Conservation (phyloP, 208 protist species). For the Crithidia thermophila region DNA sequence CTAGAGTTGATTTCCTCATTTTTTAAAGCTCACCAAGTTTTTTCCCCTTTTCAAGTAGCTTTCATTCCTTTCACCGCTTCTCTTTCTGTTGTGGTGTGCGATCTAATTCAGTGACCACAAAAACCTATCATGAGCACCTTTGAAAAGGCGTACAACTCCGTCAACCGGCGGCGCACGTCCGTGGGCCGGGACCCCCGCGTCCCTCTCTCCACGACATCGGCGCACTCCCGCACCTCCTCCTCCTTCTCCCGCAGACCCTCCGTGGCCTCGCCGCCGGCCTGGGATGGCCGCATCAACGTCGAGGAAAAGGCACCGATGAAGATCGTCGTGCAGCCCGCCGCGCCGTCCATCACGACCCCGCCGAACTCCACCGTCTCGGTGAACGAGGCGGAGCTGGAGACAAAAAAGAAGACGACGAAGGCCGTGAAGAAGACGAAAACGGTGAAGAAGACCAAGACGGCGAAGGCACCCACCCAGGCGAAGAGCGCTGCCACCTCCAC, state of each 20-base stretch:
- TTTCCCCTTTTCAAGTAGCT: too few species aligned
- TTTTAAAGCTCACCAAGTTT: too few species aligned
- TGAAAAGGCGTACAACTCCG: conserved; percentile 2
- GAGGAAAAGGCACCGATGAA: background rate
- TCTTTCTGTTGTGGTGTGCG: background rate
- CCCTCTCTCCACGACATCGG: background rate
- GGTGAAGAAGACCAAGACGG: background rate
- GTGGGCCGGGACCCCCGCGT: background rate
- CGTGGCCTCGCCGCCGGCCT: background rate
- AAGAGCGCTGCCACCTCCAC: background rate
- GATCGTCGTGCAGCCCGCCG: background rate
- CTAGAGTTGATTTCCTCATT: too few species aligned
- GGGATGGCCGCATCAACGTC: conserved; percentile 12
- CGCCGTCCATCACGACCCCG: background rate
- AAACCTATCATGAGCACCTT: conserved; percentile 4
- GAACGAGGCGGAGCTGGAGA: background rate
- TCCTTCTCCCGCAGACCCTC: background rate
- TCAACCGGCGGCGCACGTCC: background rate
- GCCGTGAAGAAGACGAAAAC: background rate
- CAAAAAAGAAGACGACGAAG: background rate
- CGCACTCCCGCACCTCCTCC: background rate
- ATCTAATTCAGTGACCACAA: too few species aligned
- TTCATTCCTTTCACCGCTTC: background rate
- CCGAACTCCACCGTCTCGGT: background rate
- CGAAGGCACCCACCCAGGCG: background rate